Conservation (phyloP, 805 yeast genomes). For the Hanseniaspora thailandica region DNA sequence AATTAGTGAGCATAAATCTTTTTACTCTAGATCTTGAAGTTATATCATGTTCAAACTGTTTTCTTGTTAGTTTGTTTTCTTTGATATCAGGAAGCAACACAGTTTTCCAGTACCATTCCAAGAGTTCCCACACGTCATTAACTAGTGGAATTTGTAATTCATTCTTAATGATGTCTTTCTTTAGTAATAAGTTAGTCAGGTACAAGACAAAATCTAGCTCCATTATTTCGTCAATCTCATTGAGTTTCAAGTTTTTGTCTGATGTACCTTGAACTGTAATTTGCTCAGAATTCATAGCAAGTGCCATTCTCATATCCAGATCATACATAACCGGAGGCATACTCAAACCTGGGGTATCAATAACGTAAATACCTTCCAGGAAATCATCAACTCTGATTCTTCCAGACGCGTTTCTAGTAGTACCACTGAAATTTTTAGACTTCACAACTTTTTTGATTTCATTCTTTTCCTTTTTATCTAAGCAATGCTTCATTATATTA, state of each 20-base stretch:
- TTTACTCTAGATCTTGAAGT: not conserved
- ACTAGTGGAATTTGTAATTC: constrained; percentile 25
- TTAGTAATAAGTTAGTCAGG: constrained; percentile 45
- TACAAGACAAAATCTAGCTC: constrained; percentile 52
- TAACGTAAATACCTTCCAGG: constrained; percentile 54
- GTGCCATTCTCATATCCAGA: constrained; percentile 11
- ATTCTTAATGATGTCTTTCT: constrained; percentile 30
- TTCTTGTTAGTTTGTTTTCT: not conserved
- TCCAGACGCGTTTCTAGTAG: constrained; percentile 69
- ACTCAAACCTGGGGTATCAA: constrained; percentile 90
- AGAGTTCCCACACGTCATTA: constrained; percentile 7
- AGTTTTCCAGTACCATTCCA: constrained; percentile 14
- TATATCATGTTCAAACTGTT: not conserved
- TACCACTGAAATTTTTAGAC: constrained; percentile 85
- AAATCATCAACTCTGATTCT: constrained; percentile 47
- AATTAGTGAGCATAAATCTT: not conserved
- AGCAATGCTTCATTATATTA: constrained; percentile 50
- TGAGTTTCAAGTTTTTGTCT: not conserved
- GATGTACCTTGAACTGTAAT: constrained; percentile 9
- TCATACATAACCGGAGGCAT: constrained; percentile 37
- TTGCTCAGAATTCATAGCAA: constrained; percentile 11
- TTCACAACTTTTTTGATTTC: constrained; percentile 51
- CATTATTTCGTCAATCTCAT: constrained; percentile 8
- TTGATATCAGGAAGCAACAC: not conserved
- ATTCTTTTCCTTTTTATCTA: constrained; percentile 14